A percentile compares a stretch with the other conserved stretches of the same genome.
Conservation (phyloP, 495 filamentous ascomycete genomes). For the Hypoxylon trugodes region DNA sequence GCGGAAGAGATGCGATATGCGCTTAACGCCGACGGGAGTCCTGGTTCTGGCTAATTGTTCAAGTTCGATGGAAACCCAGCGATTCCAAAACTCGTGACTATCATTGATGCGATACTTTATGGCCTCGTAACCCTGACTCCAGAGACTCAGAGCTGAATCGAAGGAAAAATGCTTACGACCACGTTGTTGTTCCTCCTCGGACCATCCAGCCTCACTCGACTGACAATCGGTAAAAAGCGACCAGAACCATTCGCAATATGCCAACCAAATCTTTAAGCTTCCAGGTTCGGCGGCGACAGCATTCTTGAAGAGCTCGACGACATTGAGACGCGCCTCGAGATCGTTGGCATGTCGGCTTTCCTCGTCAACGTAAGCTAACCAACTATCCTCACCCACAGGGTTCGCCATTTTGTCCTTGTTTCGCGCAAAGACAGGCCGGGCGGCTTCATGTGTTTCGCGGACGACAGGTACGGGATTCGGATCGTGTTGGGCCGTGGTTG, state of each 20-base stretch:
- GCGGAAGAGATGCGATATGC: conserved; percentile 74
- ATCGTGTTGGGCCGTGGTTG: conserved; percentile 13
- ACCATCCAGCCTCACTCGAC: conserved; percentile 67
- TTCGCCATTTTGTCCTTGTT: conserved; percentile 55
- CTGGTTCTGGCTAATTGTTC: conserved; percentile 63
- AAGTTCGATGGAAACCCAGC: conserved; percentile 70
- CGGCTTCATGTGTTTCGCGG: conserved; percentile 40
- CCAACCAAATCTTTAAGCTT: conserved; percentile 85
- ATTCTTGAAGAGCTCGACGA: conserved; percentile 84
- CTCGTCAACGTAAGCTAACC: conserved; percentile 63
- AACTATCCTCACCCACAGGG: conserved; percentile 64
- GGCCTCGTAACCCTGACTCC: conserved; percentile 78
- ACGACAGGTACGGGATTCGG: conserved; percentile 4
- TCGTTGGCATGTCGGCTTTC: conserved; percentile 58
- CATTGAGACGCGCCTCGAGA: conserved; percentile 66
- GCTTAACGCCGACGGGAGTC: conserved; percentile 65
- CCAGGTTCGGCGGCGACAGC: conserved; percentile 83
- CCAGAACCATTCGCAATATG: conserved; percentile 87
- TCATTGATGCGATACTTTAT: conserved; percentile 84
- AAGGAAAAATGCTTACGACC: conserved; percentile 83
- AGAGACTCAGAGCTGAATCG: conserved; percentile 77
- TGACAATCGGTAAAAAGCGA: conserved; percentile 75
- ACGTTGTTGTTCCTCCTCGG: conserved; percentile 76
- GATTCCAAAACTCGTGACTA: conserved; percentile 90
- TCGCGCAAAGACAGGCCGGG: conserved; percentile 35